Evolutionary conservation across 2,329 filamentous ascomycete species (phyloP).

Genomic region (Alternaria sp.): DNA sequence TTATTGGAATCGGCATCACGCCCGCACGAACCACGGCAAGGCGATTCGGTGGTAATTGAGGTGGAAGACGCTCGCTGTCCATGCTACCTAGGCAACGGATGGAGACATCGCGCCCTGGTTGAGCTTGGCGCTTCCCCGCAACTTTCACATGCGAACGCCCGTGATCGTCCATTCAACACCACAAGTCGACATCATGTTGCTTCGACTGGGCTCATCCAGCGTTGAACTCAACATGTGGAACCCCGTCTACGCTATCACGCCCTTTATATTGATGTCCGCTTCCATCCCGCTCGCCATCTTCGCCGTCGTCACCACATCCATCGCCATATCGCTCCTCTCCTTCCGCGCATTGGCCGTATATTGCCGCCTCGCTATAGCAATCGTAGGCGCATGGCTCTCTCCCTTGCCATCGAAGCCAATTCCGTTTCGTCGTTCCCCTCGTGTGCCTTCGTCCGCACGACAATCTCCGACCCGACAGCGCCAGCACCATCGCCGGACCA

Average conservation of each 20-base stretch:
- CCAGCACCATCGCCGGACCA: slow-evolving; percentile 38
- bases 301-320: slow-evolving; percentile 50
- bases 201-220: slow-evolving; percentile 24
- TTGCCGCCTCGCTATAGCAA: slow-evolving; percentile 53
- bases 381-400: slow-evolving; percentile 51
- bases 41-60: slow-evolving; percentile 25
- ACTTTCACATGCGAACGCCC: slow-evolving; percentile 32
- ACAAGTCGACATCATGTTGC: slow-evolving; percentile 20
- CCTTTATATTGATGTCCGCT: slow-evolving; percentile 49
- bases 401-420: slow-evolving; percentile 31
- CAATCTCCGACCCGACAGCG: slow-evolving; percentile 39
- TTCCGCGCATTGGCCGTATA: slow-evolving; percentile 55
- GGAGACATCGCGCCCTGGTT: slow-evolving; percentile 3
- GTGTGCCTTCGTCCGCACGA: slow-evolving; percentile 22
- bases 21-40: slow-evolving; percentile 31
- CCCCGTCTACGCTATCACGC: slow-evolving; percentile 46
- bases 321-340: slow-evolving; percentile 51
- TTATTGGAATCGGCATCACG: slow-evolving; percentile 38
- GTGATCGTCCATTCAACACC: slow-evolving; percentile 3
- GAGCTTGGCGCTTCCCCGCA: slow-evolving; percentile 24
- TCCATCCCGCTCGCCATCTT: slow-evolving; percentile 53
- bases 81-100: neutral
- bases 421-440: slow-evolving; percentile 22
- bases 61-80: neutral
- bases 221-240: slow-evolving; percentile 37